These are phyloP conservation scores for Leucoagaricus sp. DNA, from an alignment of 1,284 basidiomycete genomes.

Conservation along the genomic window DNA sequence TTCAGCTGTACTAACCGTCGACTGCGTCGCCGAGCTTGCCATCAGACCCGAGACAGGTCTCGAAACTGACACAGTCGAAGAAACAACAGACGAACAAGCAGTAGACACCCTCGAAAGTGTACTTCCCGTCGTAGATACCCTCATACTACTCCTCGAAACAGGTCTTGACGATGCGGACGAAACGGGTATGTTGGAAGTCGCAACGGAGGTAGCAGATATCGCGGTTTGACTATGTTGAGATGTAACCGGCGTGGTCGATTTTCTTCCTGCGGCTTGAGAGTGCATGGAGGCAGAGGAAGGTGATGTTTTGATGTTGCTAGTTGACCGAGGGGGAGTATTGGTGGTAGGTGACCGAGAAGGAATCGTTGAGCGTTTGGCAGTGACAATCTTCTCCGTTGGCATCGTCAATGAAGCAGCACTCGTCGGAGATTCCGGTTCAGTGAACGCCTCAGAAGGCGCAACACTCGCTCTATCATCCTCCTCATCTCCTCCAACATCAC, in stretches of 20 bases:
- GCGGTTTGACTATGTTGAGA: no score
- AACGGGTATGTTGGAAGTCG: not conserved
- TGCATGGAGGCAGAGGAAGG: constrained; percentile 24
- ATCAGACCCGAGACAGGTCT: no score
- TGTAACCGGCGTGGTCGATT: no score
- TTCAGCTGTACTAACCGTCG: constrained; percentile 51
- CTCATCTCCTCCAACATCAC: constrained; percentile 3
- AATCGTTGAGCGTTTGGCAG: constrained; percentile 25
- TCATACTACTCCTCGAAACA: constrained; percentile 22
- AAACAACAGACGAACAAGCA: constrained; percentile 19
- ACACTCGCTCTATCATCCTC: constrained; percentile 13
- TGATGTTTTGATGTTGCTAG: not conserved
- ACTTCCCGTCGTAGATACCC: constrained; percentile 12
- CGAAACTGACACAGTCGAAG: no score
- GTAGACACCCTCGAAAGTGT: constrained; percentile 20
- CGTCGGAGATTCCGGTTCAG: constrained; percentile 7
- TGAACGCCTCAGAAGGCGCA: constrained; percentile 14
- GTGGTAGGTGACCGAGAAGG: constrained; percentile 19
- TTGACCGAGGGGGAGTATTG: not conserved
- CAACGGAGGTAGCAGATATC: constrained; percentile 14
- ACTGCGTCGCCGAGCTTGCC: constrained; percentile 1
- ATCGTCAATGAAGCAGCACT: no score
- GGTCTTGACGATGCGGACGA: constrained; percentile 16
- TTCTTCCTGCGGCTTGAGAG: constrained; percentile 30
- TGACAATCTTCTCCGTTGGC: constrained; percentile 31